These are phyloP conservation scores for Aspergillus sp. DNA, from an alignment of 2,329 filamentous ascomycete genomes.

Conservation along the genomic window DNA sequence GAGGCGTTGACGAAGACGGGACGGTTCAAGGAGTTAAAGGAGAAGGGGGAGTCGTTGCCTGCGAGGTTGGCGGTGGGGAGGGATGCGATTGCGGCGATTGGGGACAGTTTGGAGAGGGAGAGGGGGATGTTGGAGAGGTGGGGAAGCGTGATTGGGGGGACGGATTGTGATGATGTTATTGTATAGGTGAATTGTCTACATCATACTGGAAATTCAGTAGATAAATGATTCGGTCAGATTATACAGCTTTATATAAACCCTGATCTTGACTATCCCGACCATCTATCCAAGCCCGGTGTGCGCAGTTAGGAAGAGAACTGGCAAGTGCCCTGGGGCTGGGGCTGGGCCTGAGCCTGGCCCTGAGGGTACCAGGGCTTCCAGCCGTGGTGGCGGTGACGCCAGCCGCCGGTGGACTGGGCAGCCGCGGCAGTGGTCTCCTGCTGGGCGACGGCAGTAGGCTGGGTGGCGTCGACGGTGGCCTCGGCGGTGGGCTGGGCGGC, in stretches of 20 bases:
- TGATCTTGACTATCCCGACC: too few species aligned
- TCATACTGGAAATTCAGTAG: not conserved
- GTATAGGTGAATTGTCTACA: too few species aligned
- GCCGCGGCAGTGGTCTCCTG: too few species aligned
- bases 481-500: not conserved
- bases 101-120: constrained; percentile 1
- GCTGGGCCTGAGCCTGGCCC: not conserved
- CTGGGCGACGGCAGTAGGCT: too few species aligned
- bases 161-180: constrained; percentile 12
- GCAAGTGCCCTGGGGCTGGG: not conserved
- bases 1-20: constrained; percentile 14
- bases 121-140: constrained; percentile 8
- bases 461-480: too few species aligned
- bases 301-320: not conserved
- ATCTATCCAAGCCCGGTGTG: too few species aligned
- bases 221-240: not conserved
- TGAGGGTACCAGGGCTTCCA: not conserved
- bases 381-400: not conserved
- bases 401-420: not conserved
- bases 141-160: constrained; percentile 8
- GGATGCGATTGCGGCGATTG: constrained; percentile 7
- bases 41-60: not conserved
- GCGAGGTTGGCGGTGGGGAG: constrained; percentile 3
- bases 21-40: not conserved
- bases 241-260: not conserved